Conservation (phyloP, 2,329 filamentous ascomycete genomes). For the Epichloe scottii region DNA sequence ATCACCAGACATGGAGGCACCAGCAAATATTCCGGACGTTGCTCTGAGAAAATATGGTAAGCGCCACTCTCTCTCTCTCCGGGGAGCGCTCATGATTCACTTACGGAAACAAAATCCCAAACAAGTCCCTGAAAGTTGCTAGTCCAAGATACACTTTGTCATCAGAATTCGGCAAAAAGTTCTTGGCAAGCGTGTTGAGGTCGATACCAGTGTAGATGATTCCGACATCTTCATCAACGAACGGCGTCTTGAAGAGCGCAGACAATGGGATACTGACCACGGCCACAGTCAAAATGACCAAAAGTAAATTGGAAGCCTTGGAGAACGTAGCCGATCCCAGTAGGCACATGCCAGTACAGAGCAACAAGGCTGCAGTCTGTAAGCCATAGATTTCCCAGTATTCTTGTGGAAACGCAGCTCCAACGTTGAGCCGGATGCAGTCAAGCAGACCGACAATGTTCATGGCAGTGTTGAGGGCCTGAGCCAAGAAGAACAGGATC, state of each 20-base stretch:
- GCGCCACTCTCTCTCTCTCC: slow-evolving; percentile 13
- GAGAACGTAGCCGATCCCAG: slow-evolving; percentile 72
- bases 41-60: slow-evolving; percentile 18
- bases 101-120: slow-evolving; percentile 71
- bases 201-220: slow-evolving; percentile 72
- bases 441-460: slow-evolving; percentile 80
- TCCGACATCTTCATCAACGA: slow-evolving; percentile 45
- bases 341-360: slow-evolving; percentile 65
- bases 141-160: slow-evolving; percentile 49
- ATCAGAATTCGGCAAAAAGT: slow-evolving; percentile 57
- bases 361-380: slow-evolving; percentile 55
- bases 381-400: slow-evolving; percentile 71
- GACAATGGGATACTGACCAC: slow-evolving; percentile 76
- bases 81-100: slow-evolving; percentile 3
- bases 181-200: slow-evolving; percentile 55
- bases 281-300: slow-evolving; percentile 57
- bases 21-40: slow-evolving; percentile 48
- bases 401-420: slow-evolving; percentile 50
- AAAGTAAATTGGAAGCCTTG: slow-evolving; percentile 63
- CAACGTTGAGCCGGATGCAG: slow-evolving; percentile 67
- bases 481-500: slow-evolving; percentile 81
- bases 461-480: slow-evolving; percentile 74
- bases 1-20: slow-evolving; percentile 85
- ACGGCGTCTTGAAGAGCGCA: slow-evolving; percentile 55
- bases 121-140: slow-evolving; percentile 67